phyloP scores from a whole-genome alignment of 2,329 filamentous ascomycete genomes.

The Aspergillus japonicus region DNA sequence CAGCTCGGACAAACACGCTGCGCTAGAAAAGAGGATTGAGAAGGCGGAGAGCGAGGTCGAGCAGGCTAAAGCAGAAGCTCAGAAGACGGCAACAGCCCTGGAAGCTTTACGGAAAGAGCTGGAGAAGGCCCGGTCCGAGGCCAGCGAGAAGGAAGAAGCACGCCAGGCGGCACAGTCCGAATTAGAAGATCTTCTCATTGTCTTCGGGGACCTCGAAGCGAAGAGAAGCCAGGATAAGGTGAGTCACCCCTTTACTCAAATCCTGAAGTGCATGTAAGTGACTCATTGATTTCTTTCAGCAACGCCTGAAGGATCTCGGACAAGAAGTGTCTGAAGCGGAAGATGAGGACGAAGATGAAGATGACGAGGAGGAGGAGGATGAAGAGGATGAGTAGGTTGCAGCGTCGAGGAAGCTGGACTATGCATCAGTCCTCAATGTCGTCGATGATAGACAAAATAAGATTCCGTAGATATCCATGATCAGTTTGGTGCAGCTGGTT shows the following conservation, averaged over 20 bases:
- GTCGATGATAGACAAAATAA: not conserved
- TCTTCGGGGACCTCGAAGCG: conserved; percentile 77
- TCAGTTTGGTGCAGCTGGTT: not conserved
- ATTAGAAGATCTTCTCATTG: conserved; percentile 76
- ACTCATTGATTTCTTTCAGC: conserved; percentile 29
- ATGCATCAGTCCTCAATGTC: not conserved
- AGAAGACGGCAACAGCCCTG: conserved; percentile 53
- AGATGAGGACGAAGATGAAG: conserved; percentile 61
- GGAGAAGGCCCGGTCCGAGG: conserved; percentile 33
- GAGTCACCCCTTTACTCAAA: conserved; percentile 26
- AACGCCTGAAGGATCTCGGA: conserved; percentile 64
- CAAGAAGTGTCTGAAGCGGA: conserved; percentile 75
- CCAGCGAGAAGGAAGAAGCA: conserved; percentile 58
- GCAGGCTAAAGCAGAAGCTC: conserved; percentile 42
- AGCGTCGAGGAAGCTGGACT: conserved; percentile 8
- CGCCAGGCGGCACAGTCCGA: conserved; percentile 67
- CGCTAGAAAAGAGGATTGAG: conserved; percentile 53
- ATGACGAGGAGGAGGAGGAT: conserved; percentile 51
- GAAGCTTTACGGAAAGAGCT: conserved; percentile 42
- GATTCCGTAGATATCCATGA: not conserved
- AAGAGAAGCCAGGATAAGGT: conserved; percentile 75
- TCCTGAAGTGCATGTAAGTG: not conserved
- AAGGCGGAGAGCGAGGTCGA: conserved; percentile 30
- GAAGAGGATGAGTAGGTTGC: conserved; percentile 23
- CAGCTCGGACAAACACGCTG: conserved; percentile 44